A percentile compares a stretch with the other conserved stretches of the same genome.
Conservation (phyloP, 2,329 filamentous ascomycete species). For the Beauveria scarabaeidicola region DNA sequence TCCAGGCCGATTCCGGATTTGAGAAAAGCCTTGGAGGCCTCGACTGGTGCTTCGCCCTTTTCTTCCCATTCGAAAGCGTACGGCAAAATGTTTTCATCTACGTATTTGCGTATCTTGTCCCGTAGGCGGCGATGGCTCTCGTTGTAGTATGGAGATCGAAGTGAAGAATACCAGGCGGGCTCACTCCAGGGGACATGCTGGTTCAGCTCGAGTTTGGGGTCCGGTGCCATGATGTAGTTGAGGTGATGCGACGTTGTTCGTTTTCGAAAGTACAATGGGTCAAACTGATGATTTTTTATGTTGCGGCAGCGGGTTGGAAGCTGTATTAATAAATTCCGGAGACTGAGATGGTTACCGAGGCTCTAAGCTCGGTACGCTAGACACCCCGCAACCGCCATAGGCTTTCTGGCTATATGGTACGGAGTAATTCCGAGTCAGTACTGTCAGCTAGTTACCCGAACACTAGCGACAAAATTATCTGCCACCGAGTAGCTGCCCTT, state of each 20-base stretch:
- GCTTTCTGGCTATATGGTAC: neutral
- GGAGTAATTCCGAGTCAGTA: no score
- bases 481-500: no score
- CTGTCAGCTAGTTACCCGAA: neutral
- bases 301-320: neutral
- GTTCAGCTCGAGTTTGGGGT: slow-evolving; percentile 17
- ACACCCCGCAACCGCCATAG: neutral
- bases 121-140: slow-evolving; percentile 51
- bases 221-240: slow-evolving; percentile 12
- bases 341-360: neutral
- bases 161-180: slow-evolving; percentile 21
- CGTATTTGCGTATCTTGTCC: slow-evolving; percentile 46
- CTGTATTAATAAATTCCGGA: neutral
- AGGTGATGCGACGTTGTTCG: neutral
- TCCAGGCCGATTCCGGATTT: slow-evolving; percentile 30
- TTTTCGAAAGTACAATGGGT: neutral
- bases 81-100: slow-evolving; percentile 50
- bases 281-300: neutral
- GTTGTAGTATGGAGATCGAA: slow-evolving; percentile 50
- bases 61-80: slow-evolving; percentile 57
- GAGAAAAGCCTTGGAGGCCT: slow-evolving; percentile 29
- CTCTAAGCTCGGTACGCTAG: neutral
- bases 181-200: slow-evolving; percentile 17
- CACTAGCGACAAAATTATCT: no score
- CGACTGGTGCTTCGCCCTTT: slow-evolving; percentile 40